These are phyloP conservation scores for Silene latifolia DNA, from an alignment of 148 eudicot genomes.

Conservation along the genomic window DNA sequence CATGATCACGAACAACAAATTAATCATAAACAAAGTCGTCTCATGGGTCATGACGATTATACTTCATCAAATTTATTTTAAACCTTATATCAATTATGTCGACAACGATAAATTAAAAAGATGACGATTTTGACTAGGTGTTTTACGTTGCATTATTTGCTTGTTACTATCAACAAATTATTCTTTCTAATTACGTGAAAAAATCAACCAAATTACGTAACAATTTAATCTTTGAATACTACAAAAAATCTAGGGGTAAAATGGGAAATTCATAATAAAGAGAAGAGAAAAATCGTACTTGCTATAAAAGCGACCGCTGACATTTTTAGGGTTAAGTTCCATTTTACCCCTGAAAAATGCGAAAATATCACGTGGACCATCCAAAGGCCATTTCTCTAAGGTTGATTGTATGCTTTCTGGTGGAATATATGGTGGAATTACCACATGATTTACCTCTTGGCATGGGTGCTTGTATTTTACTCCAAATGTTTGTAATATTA, in stretches of 20 bases:
- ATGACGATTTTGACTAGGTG: background rate
- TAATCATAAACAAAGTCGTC: no score
- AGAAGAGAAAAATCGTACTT: conserved; percentile 37
- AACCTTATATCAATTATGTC: background rate
- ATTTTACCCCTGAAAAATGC: conserved; percentile 93
- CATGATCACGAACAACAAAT: background rate
- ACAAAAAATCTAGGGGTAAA: background rate
- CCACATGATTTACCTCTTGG: conserved; percentile 63
- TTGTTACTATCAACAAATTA: background rate
- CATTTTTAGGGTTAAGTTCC: conserved; percentile 86
- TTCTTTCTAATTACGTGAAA: background rate
- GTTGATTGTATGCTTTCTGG: conserved; percentile 52
- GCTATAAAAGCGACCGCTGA: conserved; percentile 93
- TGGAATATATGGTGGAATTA: conserved; percentile 70
- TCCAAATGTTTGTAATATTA: conserved; percentile 75
- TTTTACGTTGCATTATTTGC: background rate
- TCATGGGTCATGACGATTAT: background rate
- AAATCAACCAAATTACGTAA: background rate
- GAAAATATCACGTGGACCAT: conserved; percentile 66
- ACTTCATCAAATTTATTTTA: background rate
- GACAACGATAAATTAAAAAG: background rate
- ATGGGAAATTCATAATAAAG: background rate
- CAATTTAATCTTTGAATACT: background rate
- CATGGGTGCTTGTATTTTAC: conserved; percentile 69
- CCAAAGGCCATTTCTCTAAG: conserved; percentile 41